Percentiles rank a stretch among this genome's conserved stretches.
Conservation (phyloP, 1,139 yeast genomes). For the Geotrichum klebahnii region DNA sequence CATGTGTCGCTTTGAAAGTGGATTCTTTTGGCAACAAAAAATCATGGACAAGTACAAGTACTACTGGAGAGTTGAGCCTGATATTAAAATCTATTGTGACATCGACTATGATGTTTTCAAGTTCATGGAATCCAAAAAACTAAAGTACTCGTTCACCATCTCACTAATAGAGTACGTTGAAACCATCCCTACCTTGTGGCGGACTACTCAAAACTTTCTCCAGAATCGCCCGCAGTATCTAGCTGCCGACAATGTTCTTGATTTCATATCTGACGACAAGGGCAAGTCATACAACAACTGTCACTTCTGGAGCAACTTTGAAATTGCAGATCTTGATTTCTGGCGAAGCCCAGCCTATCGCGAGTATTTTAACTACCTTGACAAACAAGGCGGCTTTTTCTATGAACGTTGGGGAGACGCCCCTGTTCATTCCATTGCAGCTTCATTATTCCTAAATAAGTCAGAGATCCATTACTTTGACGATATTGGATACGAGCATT, state of each 20-base stretch:
- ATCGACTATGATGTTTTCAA: conserved; percentile 77
- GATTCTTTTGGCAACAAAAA: conserved; percentile 79
- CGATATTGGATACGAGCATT: conserved; percentile 79
- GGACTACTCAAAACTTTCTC: conserved; percentile 63
- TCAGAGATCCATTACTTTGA: conserved; percentile 71
- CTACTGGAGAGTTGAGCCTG: conserved; percentile 96
- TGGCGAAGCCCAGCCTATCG: conserved; percentile 71
- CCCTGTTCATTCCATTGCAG: conserved; percentile 85
- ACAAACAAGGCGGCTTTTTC: conserved; percentile 78
- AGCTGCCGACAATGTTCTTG: conserved; percentile 62
- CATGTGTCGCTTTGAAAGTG: conserved; percentile 91
- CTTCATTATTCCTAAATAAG: conserved; percentile 64
- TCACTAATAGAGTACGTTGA: conserved; percentile 73
- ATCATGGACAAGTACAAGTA: conserved; percentile 68
- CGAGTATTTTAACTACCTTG: conserved; percentile 66
- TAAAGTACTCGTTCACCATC: conserved; percentile 74
- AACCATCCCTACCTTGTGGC: conserved; percentile 82
- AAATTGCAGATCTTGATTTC: conserved; percentile 40
- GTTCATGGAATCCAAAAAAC: conserved; percentile 70
- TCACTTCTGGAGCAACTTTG: conserved; percentile 83
- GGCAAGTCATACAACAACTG: conserved; percentile 61
- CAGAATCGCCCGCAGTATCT: conserved; percentile 61
- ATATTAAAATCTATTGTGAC: conserved; percentile 71
- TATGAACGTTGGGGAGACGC: conserved; percentile 96
- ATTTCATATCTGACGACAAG: conserved; percentile 65